Evolutionary conservation across 345 rosid species (phyloP).

Genomic region (Turnera subulata): DNA sequence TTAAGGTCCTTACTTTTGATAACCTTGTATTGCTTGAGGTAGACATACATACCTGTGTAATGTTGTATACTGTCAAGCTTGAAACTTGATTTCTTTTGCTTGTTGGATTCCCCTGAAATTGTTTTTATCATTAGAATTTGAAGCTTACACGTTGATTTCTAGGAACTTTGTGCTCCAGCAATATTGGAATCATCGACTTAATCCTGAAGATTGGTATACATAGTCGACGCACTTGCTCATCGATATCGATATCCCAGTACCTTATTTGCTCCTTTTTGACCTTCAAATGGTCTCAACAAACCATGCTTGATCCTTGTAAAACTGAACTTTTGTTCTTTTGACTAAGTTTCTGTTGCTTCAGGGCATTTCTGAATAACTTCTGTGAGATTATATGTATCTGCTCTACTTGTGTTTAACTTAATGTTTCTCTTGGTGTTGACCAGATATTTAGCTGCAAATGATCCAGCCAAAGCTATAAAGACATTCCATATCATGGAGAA

Average conservation of each 20-base stretch:
- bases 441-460: conserved; percentile 81
- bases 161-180: too few relatives aligned
- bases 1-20: conserved; percentile 3
- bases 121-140: too few relatives aligned
- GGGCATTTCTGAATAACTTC: not conserved
- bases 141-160: too few relatives aligned
- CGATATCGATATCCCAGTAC: too few relatives aligned
- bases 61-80: not conserved
- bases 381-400: not conserved
- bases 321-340: not conserved
- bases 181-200: too few relatives aligned
- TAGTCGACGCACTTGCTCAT: too few relatives aligned
- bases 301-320: not conserved
- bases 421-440: not conserved
- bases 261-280: too few relatives aligned
- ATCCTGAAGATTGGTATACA: too few relatives aligned
- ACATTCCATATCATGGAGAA: conserved; percentile 71
- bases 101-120: too few relatives aligned
- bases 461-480: conserved; percentile 63
- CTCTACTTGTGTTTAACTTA: not conserved
- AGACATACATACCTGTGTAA: too few relatives aligned
- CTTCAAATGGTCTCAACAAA: too few relatives aligned
- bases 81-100: not conserved
- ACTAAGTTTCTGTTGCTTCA: not conserved
- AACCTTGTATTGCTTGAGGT: too few relatives aligned